Conservation (phyloP, 2,329 filamentous ascomycete species). For the Beauveria pseudobassiana region DNA sequence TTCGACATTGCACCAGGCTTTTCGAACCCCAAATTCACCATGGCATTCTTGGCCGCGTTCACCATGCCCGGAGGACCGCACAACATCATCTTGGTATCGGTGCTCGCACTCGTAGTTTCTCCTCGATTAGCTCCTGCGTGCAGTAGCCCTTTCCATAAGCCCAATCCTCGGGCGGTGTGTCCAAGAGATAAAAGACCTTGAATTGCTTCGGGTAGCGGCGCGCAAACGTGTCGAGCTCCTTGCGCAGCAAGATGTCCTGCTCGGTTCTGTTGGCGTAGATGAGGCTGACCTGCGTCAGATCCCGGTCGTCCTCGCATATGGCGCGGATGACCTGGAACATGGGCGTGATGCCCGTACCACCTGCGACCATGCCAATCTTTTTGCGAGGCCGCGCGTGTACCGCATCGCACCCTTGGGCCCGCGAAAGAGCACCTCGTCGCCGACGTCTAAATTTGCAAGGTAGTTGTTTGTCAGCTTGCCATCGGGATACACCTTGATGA, state of each 20-base stretch:
- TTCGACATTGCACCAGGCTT: conserved; percentile 42
- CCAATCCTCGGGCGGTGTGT: conserved; percentile 40
- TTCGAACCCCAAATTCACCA: conserved; percentile 43
- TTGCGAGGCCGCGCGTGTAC: conserved; percentile 35
- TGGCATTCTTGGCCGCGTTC: conserved; percentile 44
- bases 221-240: conserved; percentile 48
- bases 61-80: conserved; percentile 58
- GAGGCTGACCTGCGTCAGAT: conserved; percentile 44
- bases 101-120: conserved; percentile 40
- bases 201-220: conserved; percentile 44
- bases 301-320: conserved; percentile 53
- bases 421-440: conserved; percentile 43
- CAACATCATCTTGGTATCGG: conserved; percentile 5
- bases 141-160: conserved; percentile 41
- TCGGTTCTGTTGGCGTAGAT: conserved; percentile 54
- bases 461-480: conserved; percentile 43
- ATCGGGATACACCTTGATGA: conserved; percentile 44
- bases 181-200: conserved; percentile 48
- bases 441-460: conserved; percentile 37
- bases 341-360: conserved; percentile 26
- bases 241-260: conserved; percentile 50
- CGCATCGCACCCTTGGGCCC: conserved; percentile 51
- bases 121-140: conserved; percentile 40
- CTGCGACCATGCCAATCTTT: conserved; percentile 49
- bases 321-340: conserved; percentile 51